Base-by-base conservation (phyloP, 192 early-diverging fungal genomes). In the Coemansia biformis region DNA sequence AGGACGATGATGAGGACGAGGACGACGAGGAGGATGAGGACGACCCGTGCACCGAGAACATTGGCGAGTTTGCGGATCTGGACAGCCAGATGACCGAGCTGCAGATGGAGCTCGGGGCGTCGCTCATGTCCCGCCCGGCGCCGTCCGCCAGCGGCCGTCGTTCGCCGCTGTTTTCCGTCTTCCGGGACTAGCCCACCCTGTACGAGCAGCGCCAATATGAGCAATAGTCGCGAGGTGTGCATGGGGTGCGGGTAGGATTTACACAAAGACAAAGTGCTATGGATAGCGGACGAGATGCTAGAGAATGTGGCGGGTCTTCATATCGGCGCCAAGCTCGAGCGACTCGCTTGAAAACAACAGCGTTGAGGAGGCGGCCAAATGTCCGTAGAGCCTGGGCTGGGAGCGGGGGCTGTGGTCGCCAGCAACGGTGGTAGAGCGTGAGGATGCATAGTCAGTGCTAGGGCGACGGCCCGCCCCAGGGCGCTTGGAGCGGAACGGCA, bases 81-180 rank as follows among this genome's bases (percentile, higher is more conserved):
- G 67, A 71, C 13, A 51, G 47, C 33, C 67, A 71, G 26, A 63
- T 71, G 67, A 54, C 51, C 35, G 59, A 71, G 39, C 51, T 71
- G 22, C 59, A 71, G 39, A 59, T 63, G 60, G 43, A 59, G 22
- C 60, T 63, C 2, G 51, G 59, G 15, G 24, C 36, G 9, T 46
- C 45, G 33, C 16, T 21, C 12, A 24, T 30, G 28, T 36, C 9
- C 34, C 13, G 40, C 5, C 23, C 39, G 8, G 41, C 39, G 24
- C 6, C 24, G 24, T 10, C 34, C 31, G 33, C 8, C 32, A 8
- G 23, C 18, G 5, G 17, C 19, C 33, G 32, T 32, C 12, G 19
- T 18, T 34, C 39, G 15, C 55, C 46, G 8, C 0, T 43, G 40
- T 49, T 57, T 43, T 42, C 46, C 5, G 40, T 57, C 1, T 57